A percentile compares a stretch with the other conserved stretches of the same genome.
phyloP scores from a whole-genome alignment of 352 stramenopile species.

The Phytopythium montanum region DNA sequence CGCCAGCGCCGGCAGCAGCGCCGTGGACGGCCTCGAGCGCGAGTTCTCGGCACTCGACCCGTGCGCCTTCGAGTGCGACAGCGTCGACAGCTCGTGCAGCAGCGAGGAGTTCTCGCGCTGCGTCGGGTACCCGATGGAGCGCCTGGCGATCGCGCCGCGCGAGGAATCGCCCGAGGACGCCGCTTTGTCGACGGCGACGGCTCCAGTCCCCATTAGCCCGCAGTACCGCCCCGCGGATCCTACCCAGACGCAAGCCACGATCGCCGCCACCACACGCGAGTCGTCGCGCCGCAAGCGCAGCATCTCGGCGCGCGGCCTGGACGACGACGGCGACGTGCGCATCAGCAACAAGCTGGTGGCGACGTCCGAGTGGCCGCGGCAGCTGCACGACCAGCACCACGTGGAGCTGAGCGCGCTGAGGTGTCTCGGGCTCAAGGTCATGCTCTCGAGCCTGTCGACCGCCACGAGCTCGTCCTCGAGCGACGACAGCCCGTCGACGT shows the following conservation, averaged over 20 bases:
- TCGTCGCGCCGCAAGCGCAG: slow-evolving; percentile 18
- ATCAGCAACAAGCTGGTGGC: slow-evolving; percentile 14
- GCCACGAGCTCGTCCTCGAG: slow-evolving; percentile 4
- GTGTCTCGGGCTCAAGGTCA: slow-evolving; percentile 53
- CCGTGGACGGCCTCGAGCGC: slow-evolving; percentile 16
- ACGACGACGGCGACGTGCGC: slow-evolving; percentile 17
- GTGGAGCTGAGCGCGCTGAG: slow-evolving; percentile 43
- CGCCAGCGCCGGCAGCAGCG: slow-evolving; percentile 15
- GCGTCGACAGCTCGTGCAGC: slow-evolving; percentile 16
- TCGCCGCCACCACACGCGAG: slow-evolving; percentile 22
- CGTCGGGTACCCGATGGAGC: slow-evolving; percentile 35
- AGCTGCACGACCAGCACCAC: slow-evolving; percentile 32
- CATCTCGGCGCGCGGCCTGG: slow-evolving; percentile 13
- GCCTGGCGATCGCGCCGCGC: slow-evolving; percentile 10
- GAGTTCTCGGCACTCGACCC: slow-evolving; percentile 25
- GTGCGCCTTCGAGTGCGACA: slow-evolving; percentile 17
- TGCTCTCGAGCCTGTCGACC: slow-evolving; percentile 37
- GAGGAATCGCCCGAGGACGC: background rate
- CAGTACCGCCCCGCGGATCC: slow-evolving; percentile 5
- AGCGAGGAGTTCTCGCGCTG: slow-evolving; percentile 25
- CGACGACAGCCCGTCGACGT: slow-evolving; percentile 3
- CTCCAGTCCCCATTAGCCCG: slow-evolving; percentile 10
- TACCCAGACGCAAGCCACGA: slow-evolving; percentile 16
- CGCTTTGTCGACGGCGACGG: slow-evolving; percentile 6
- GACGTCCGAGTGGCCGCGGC: slow-evolving; percentile 20